Percentiles rank a stretch among this genome's conserved stretches.
These are phyloP conservation scores for Rhynchospora pubera DNA, from an alignment of 176 grass and related monocot genomes.

Conservation along the genomic window DNA sequence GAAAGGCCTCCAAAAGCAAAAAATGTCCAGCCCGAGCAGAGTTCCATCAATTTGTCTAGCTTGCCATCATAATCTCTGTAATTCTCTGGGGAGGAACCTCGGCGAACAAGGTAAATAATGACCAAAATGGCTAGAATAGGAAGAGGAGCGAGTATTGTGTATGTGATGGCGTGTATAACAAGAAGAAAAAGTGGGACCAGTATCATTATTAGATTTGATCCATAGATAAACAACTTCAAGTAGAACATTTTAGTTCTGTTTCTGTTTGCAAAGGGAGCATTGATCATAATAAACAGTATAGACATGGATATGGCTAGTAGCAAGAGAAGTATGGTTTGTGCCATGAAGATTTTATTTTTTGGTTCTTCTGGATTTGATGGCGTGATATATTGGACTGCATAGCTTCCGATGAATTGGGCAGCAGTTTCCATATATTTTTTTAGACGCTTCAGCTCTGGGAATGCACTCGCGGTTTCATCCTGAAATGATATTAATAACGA, in stretches of 20 bases:
- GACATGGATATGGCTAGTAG: neutral
- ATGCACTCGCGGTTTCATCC: too few species aligned
- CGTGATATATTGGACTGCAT: neutral
- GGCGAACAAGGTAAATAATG: neutral
- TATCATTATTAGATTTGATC: neutral
- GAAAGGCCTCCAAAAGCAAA: neutral
- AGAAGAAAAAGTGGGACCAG: neutral
- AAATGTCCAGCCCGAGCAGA: neutral
- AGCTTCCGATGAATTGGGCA: neutral
- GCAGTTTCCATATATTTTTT: neutral
- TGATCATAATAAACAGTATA: neutral
- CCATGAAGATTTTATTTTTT: neutral
- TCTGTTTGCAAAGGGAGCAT: too few species aligned
- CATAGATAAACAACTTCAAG: too few species aligned
- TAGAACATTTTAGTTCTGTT: too few species aligned
- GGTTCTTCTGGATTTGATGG: neutral
- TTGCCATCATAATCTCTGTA: neutral
- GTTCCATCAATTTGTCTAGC: neutral
- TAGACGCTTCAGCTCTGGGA: neutral
- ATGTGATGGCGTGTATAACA: neutral
- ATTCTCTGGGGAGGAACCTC: neutral
- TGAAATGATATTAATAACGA: too few species aligned
- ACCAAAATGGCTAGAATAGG: neutral
- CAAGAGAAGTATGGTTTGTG: neutral
- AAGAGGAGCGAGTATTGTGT: neutral